A percentile compares a stretch with the other conserved stretches of the same genome.
These are phyloP conservation scores for Paramecium pentaurelia DNA, from an alignment of 73 alveolate species.

Conservation along the genomic window DNA sequence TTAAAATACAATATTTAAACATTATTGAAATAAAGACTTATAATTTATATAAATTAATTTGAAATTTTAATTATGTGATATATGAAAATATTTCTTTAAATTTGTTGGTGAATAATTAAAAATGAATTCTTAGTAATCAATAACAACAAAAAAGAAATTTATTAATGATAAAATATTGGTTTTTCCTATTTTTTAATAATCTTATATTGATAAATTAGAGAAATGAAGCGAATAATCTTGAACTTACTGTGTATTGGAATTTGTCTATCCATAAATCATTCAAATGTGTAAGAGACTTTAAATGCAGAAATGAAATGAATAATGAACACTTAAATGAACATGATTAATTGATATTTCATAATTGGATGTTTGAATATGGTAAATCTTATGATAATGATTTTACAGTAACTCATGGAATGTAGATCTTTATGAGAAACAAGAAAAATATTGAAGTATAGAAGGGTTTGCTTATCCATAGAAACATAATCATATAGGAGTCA, in stretches of 20 bases:
- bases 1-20: not conserved
- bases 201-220: not conserved
- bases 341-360: not conserved
- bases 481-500: not conserved
- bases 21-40: not conserved
- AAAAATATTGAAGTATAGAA: not conserved
- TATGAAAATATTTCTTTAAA: not conserved
- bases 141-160: not conserved
- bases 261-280: not conserved
- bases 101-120: not conserved
- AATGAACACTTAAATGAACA: not conserved
- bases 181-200: not conserved
- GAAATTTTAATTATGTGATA: not conserved
- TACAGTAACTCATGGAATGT: not conserved
- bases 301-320: not conserved
- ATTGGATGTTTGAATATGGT: not conserved
- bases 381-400: conserved; percentile 29
- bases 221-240: not conserved
- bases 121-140: not conserved
- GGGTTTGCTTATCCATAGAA: not conserved
- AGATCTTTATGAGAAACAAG: not conserved
- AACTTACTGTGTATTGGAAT: not conserved
- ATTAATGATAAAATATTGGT: not conserved
- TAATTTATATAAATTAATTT: not conserved
- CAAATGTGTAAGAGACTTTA: not conserved